Evolutionary conservation across 2,329 filamentous ascomycete species (phyloP), one percentile per base, ranked within the genome.

Genomic region (Hypomyces rosellus): DNA sequence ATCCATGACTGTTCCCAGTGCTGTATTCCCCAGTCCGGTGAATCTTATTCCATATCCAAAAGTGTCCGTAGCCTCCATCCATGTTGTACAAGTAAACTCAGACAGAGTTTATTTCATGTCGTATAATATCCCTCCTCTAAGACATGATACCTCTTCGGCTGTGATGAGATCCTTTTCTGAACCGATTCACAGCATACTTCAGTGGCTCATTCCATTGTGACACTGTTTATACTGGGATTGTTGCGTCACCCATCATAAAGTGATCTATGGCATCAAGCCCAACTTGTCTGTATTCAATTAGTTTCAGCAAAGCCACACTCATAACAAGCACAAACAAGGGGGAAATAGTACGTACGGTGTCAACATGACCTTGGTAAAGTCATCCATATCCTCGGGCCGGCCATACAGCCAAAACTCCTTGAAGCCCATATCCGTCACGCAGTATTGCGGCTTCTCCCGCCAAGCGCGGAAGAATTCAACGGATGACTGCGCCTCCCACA

Each of bases 391-490:
- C 1, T 66, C 63, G 0, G 69, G 62, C 9, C 58, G 60, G 6
- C 61, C 69, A 30, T 69, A 63, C 57, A 63, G 54, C 65, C 68
- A 69, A 14, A 71, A 62, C 0, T 69, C 65, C 39, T 63, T 57
- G 41, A 70, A 69, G 43, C 62, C 59, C 53, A 69, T 57, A 25
- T 67, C 59, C n/a, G 58, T 49, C 37, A 72, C 62, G 34, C 55
- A 53, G 45, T 63, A 72, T 45, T 69, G 63, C 8, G 69, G 68
- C 61, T 69, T 70, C 34, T 68, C 65, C n/a, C 69, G 66, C 73
- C 72, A 75, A 2, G 71, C 67, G 2, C 61, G 65, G 57, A 64
- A 74, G 54, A 75, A 75, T 2, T 69, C 64, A 16, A 69, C 59
- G 1, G 72, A 69, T 4, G 65, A 66, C 30, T 57, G 52, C 1